Evolutionary conservation across 768 basidiomycete species (phyloP).

Genomic region (Mycena galopus): DNA sequence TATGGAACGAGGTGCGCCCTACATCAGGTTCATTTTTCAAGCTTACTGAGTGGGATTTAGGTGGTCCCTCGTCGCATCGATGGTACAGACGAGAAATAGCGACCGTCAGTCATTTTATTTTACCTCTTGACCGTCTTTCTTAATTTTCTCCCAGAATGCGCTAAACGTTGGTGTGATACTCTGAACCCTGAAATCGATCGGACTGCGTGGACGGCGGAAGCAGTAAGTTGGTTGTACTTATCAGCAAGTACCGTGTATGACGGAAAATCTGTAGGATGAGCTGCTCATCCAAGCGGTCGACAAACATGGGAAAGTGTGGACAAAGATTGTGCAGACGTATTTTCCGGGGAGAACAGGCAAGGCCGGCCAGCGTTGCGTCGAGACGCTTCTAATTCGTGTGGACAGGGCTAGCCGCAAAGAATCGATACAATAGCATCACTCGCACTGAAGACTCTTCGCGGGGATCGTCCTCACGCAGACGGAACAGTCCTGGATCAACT

Average conservation of each 20-base stretch:
- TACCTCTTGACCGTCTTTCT: conserved; percentile 25
- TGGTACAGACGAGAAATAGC: conserved; percentile 69
- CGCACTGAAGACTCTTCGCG: conserved; percentile 41
- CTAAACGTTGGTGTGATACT: conserved; percentile 74
- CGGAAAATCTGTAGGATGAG: conserved; percentile 56
- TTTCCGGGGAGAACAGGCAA: conserved; percentile 65
- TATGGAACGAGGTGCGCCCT: conserved; percentile 69
- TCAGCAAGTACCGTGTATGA: conserved; percentile 1
- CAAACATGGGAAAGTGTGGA: conserved; percentile 71
- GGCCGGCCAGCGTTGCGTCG: background rate
- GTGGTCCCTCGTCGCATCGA: conserved; percentile 70
- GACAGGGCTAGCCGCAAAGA: conserved; percentile 67
- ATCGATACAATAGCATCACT: conserved; percentile 69
- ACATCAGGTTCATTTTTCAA: background rate
- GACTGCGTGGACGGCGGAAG: conserved; percentile 69
- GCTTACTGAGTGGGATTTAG: conserved; percentile 44
- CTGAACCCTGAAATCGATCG: conserved; percentile 72
- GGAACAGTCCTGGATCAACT: conserved; percentile 18
- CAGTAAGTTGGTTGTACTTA: conserved; percentile 48
- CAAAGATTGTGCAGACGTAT: conserved; percentile 72
- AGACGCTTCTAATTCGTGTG: background rate
- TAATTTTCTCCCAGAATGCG: conserved; percentile 56
- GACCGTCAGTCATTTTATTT: conserved; percentile 59
- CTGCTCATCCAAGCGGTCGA: conserved; percentile 66
- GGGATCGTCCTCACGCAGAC: background rate